phyloP scores from a whole-genome alignment of 2,329 filamentous ascomycete species.

The Pseudovirgaria hyperparasitica region DNA sequence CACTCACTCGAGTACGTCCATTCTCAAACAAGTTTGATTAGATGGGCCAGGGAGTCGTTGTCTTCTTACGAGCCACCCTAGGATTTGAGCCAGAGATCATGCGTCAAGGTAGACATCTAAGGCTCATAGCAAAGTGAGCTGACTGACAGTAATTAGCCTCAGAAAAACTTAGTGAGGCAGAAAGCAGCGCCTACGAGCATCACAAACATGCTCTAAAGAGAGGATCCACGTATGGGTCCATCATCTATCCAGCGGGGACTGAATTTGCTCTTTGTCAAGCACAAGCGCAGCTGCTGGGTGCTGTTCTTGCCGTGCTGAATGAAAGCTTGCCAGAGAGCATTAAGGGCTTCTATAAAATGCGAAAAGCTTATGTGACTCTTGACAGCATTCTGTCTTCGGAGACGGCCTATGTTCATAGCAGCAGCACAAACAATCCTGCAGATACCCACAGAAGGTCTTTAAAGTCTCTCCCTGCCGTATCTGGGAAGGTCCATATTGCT shows the following conservation, averaged over 20 bases:
- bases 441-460: constrained; percentile 1
- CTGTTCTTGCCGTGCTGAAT: constrained; percentile 77
- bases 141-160: constrained; percentile 40
- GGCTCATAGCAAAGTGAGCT: constrained; percentile 4
- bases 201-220: constrained; percentile 63
- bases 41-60: constrained; percentile 67
- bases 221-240: constrained; percentile 39
- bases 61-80: constrained; percentile 74
- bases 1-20: not conserved
- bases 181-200: constrained; percentile 63
- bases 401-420: constrained; percentile 39
- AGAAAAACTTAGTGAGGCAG: constrained; percentile 58
- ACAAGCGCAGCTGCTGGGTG: constrained; percentile 78
- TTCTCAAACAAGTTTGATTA: too few relatives aligned
- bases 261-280: constrained; percentile 79
- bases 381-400: constrained; percentile 69
- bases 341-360: constrained; percentile 82
- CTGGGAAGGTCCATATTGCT: constrained; percentile 9
- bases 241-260: constrained; percentile 68
- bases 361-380: constrained; percentile 76
- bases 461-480: constrained; percentile 1
- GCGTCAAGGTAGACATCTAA: constrained; percentile 45
- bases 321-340: constrained; percentile 87
- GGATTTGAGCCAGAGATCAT: constrained; percentile 90
- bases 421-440: constrained; percentile 21